Evolutionary conservation across 176 grass and related monocot genomes (phyloP).

Genomic region (Alloteropsis semialata): DNA sequence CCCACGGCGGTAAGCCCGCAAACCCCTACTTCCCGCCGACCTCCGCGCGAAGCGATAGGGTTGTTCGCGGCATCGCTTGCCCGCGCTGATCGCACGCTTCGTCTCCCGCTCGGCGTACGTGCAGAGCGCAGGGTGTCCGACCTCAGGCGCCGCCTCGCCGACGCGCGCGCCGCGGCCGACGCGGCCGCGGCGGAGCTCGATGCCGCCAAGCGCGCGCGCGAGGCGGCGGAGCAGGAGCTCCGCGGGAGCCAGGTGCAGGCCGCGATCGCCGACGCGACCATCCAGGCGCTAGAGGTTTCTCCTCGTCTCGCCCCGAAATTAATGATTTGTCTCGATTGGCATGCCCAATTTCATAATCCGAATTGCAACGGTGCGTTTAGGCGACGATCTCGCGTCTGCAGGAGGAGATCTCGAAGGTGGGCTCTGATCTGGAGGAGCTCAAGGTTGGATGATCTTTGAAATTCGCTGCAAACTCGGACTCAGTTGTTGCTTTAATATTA

Average conservation of each 20-base stretch:
- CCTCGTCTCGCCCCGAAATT: background rate
- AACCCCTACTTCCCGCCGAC: background rate
- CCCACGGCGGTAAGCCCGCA: slow-evolving; percentile 54
- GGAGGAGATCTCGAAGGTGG: slow-evolving; percentile 50
- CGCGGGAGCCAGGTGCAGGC: slow-evolving; percentile 51
- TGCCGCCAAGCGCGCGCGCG: slow-evolving; percentile 48
- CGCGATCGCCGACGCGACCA: slow-evolving; percentile 47
- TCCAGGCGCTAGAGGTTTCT: slow-evolving; percentile 51
- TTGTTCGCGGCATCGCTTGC: background rate
- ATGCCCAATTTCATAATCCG: background rate
- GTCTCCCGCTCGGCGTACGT: background rate
- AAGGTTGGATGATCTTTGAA: slow-evolving; percentile 38
- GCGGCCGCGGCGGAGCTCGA: slow-evolving; percentile 48
- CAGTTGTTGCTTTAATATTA: background rate
- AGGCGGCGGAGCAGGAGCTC: slow-evolving; percentile 60
- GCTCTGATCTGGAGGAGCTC: slow-evolving; percentile 48
- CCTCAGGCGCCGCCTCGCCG: slow-evolving; percentile 54
- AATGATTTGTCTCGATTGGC: background rate
- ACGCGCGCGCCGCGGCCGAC: slow-evolving; percentile 32
- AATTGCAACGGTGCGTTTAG: slow-evolving; percentile 30
- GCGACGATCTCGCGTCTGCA: slow-evolving; percentile 48
- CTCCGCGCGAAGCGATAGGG: background rate
- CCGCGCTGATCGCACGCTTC: background rate
- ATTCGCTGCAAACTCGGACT: background rate
- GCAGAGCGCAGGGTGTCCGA: slow-evolving; percentile 63